These are phyloP conservation scores for Cerioporus squamosus DNA, from an alignment of 1,284 basidiomycete species.

Conservation along the genomic window DNA sequence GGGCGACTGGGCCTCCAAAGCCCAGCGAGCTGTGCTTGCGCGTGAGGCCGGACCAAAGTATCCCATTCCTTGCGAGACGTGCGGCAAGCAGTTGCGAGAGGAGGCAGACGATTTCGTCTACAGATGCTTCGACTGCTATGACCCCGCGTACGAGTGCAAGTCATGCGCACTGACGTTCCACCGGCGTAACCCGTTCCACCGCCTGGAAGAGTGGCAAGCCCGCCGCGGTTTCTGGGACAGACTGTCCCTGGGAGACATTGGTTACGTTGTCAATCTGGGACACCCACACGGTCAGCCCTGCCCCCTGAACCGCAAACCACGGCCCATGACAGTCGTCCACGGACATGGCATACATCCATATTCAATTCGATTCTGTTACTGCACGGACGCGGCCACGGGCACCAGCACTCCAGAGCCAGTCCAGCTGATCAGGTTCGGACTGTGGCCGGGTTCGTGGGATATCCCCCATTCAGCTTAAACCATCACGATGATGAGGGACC, in stretches of 20 bases:
- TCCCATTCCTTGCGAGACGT: background rate
- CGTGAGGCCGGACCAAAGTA: background rate
- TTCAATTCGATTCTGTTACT: background rate
- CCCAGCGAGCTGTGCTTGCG: background rate
- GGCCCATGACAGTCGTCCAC: slow-evolving; percentile 1
- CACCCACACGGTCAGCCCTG: background rate
- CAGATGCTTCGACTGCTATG: slow-evolving; percentile 14
- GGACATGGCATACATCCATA: slow-evolving; percentile 4
- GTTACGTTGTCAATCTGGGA: background rate
- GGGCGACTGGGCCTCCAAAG: background rate
- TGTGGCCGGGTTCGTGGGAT: slow-evolving; percentile 25
- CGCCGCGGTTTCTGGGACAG: slow-evolving; percentile 2
- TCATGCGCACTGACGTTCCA: background rate
- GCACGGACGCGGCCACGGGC: background rate
- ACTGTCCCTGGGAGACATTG: background rate
- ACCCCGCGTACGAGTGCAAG: background rate
- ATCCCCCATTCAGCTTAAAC: slow-evolving; percentile 15
- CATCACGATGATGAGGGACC: slow-evolving; percentile 10
- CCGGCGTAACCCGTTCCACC: slow-evolving; percentile 9
- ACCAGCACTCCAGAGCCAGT: background rate
- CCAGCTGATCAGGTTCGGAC: slow-evolving; percentile 19
- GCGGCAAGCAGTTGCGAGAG: background rate
- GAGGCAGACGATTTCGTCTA: background rate
- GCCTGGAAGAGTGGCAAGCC: slow-evolving; percentile 5
- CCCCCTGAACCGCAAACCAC: background rate